Conservation (phyloP, 345 rosid species). For the Hibiscus trionum region DNA sequence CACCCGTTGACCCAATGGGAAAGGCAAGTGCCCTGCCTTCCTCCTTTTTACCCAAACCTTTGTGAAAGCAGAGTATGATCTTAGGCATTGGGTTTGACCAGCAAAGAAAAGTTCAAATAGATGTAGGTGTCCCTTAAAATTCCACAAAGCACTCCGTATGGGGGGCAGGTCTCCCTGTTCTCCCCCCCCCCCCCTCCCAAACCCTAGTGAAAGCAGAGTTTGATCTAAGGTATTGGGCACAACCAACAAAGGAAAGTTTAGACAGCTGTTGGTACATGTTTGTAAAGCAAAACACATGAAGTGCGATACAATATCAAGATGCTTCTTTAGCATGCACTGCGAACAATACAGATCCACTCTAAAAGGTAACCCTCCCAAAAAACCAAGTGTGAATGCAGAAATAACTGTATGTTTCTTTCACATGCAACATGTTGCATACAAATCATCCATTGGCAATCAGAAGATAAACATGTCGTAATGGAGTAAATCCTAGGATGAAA, state of each 20-base stretch:
- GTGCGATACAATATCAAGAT: neutral
- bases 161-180: too few species aligned
- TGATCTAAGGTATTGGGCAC: neutral
- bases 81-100: neutral
- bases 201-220: too few species aligned
- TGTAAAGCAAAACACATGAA: neutral
- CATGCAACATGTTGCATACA: neutral
- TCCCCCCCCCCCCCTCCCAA: too few species aligned
- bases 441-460: neutral
- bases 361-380: neutral
- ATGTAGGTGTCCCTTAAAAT: neutral
- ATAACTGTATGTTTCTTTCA: neutral
- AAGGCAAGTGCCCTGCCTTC: neutral
- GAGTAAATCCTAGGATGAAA: neutral
- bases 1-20: neutral
- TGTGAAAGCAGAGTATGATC: neutral
- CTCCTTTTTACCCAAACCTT: neutral
- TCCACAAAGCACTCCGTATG: too few species aligned
- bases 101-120: neutral
- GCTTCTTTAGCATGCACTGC: constrained; percentile 1
- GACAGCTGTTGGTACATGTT: neutral
- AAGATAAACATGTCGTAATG: neutral
- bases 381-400: neutral
- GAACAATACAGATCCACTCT: neutral
- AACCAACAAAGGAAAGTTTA: neutral